Evolutionary conservation across 2,329 filamentous ascomycete genomes (phyloP).

Genomic region (Grosmannia serpens): DNA sequence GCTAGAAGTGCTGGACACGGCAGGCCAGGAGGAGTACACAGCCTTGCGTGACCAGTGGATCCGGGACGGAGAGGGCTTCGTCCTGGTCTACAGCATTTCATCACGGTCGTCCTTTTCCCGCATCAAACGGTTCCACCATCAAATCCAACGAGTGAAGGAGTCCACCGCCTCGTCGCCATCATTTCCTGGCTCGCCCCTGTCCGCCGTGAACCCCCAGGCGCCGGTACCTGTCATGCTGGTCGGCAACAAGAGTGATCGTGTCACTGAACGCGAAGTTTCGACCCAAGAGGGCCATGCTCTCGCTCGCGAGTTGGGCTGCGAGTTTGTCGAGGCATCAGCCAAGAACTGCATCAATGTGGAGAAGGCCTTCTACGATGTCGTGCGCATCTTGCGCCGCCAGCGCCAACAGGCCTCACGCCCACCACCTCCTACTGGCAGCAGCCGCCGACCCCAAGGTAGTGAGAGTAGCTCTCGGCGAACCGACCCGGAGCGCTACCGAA

Average conservation of each 20-base stretch:
- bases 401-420: conserved; percentile 17
- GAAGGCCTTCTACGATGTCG: conserved; percentile 97
- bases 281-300: conserved; percentile 91
- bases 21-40: conserved; percentile 97
- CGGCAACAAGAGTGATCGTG: conserved; percentile 95
- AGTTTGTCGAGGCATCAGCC: conserved; percentile 92
- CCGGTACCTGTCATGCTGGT: conserved; percentile 95
- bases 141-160: conserved; percentile 96
- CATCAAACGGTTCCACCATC: conserved; percentile 91
- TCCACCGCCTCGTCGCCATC: conserved; percentile 66
- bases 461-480: conserved; percentile 8
- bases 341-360: conserved; percentile 98
- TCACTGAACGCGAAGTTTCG: conserved; percentile 90
- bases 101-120: conserved; percentile 89
- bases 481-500: conserved; percentile 13
- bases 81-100: conserved; percentile 96
- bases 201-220: conserved; percentile 45
- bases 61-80: conserved; percentile 91
- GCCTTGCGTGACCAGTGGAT: conserved; percentile 97
- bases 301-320: conserved; percentile 84
- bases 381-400: conserved; percentile 67
- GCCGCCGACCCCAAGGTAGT: conserved; percentile 9
- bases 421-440: conserved; percentile 9
- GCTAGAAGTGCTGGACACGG: conserved; percentile 94
- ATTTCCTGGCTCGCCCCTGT: conserved; percentile 63